Percentiles rank a stretch among this genome's conserved stretches.
Conservation (phyloP, 2,329 filamentous ascomycete genomes). For the Pseudogymnoascus sp. region DNA sequence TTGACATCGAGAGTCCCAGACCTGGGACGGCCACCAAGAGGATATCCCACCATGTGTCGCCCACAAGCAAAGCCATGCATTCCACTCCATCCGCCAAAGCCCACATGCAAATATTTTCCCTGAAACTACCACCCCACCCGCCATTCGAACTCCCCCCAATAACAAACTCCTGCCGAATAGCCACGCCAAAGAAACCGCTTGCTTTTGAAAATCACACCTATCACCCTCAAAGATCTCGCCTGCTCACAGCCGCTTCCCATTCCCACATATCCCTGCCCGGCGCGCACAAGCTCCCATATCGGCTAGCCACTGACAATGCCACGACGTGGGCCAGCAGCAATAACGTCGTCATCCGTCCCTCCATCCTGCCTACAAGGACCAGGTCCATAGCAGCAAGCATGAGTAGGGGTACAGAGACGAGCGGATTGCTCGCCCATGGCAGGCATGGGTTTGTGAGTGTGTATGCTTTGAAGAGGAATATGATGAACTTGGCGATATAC, state of each 20-base stretch:
- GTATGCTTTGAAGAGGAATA: constrained; percentile 64
- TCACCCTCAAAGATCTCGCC: not conserved
- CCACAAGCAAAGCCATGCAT: not conserved
- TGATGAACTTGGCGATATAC: constrained; percentile 42
- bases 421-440: constrained; percentile 59
- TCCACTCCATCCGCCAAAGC: not conserved
- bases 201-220: not conserved
- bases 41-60: not conserved
- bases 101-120: not conserved
- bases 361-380: constrained; percentile 33
- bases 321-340: constrained; percentile 41
- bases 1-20: not conserved
- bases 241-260: constrained; percentile 10
- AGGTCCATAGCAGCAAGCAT: constrained; percentile 61
- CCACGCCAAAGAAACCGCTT: not conserved
- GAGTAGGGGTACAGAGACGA: constrained; percentile 60
- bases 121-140: not conserved
- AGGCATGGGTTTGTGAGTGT: constrained; percentile 62
- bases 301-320: constrained; percentile 35
- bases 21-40: not conserved
- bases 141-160: not conserved
- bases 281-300: constrained; percentile 29
- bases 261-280: constrained; percentile 10
- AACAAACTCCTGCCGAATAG: not conserved
- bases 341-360: constrained; percentile 31